Evolutionary conservation across 352 stramenopile species (phyloP).

Genomic region (Phytophthora ohioensis): DNA sequence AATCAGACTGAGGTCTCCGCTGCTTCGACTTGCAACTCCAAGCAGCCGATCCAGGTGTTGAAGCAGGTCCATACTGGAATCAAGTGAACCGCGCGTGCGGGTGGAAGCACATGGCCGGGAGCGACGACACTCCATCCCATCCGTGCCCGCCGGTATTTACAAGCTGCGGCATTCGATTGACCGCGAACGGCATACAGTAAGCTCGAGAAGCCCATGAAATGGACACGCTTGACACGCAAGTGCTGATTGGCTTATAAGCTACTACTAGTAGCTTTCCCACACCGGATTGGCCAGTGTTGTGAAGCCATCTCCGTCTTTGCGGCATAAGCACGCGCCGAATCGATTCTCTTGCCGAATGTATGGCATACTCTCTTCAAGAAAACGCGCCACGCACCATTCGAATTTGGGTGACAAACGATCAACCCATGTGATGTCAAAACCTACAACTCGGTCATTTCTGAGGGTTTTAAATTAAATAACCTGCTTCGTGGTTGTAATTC

Average conservation of each 20-base stretch:
- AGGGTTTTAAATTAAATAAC: too few relatives aligned
- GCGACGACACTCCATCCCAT: constrained; percentile 22
- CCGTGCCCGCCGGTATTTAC: constrained; percentile 9
- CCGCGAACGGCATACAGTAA: too few relatives aligned
- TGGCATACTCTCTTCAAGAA: background rate
- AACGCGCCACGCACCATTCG: constrained; percentile 12
- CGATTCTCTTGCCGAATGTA: background rate
- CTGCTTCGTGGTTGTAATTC: too few relatives aligned
- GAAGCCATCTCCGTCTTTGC: constrained; percentile 8
- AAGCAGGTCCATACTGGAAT: constrained; percentile 14
- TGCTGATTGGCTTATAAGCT: too few relatives aligned
- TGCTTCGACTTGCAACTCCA: constrained; percentile 22
- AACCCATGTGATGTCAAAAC: too few relatives aligned
- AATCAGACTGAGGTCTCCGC: constrained; percentile 14
- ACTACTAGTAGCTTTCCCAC: too few relatives aligned
- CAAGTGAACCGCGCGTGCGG: background rate
- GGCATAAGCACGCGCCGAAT: constrained; percentile 14
- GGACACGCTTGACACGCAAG: too few relatives aligned
- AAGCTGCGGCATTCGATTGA: constrained; percentile 8
- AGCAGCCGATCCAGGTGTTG: constrained; percentile 25
- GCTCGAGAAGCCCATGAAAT: too few relatives aligned
- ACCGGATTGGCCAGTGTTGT: background rate
- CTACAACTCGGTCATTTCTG: too few relatives aligned
- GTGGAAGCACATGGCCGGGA: constrained; percentile 10
- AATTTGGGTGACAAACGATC: too few relatives aligned